These are phyloP conservation scores for Leccinum rimulosum DNA, from an alignment of 768 basidiomycete genomes.

Conservation along the genomic window DNA sequence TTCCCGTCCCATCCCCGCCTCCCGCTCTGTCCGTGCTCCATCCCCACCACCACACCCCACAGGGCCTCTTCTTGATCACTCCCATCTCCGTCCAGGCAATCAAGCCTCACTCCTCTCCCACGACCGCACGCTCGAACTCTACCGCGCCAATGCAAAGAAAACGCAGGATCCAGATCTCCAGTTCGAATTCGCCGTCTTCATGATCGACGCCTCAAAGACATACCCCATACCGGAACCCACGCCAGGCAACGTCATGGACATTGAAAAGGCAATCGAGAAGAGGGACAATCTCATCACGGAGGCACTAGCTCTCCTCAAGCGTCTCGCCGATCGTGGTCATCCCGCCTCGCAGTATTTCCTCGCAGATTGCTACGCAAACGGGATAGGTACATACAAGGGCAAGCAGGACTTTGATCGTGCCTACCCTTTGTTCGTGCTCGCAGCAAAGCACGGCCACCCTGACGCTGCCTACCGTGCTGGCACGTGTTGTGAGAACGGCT, in stretches of 20 bases:
- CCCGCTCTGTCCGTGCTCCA: slow-evolving; percentile 59
- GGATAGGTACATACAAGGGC: slow-evolving; percentile 88
- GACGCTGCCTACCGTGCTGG: slow-evolving; percentile 95
- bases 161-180: slow-evolving; percentile 97
- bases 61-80: slow-evolving; percentile 80
- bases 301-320: slow-evolving; percentile 82
- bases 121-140: slow-evolving; percentile 94
- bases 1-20: slow-evolving; percentile 39
- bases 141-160: slow-evolving; percentile 97
- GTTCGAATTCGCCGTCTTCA: slow-evolving; percentile 98
- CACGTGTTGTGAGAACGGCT: slow-evolving; percentile 98
- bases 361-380: slow-evolving; percentile 97
- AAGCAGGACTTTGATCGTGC: slow-evolving; percentile 97
- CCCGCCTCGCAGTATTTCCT: slow-evolving; percentile 95
- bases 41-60: slow-evolving; percentile 52
- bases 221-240: slow-evolving; percentile 73
- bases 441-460: slow-evolving; percentile 95
- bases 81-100: slow-evolving; percentile 89
- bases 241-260: slow-evolving; percentile 71
- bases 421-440: slow-evolving; percentile 92
- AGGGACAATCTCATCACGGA: slow-evolving; percentile 88
- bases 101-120: slow-evolving; percentile 92
- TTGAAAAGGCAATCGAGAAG: slow-evolving; percentile 78
- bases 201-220: slow-evolving; percentile 95
- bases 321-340: slow-evolving; percentile 91